Base-by-base conservation (phyloP, 495 filamentous ascomycete genomes). In the Pyronema domesticum region DNA sequence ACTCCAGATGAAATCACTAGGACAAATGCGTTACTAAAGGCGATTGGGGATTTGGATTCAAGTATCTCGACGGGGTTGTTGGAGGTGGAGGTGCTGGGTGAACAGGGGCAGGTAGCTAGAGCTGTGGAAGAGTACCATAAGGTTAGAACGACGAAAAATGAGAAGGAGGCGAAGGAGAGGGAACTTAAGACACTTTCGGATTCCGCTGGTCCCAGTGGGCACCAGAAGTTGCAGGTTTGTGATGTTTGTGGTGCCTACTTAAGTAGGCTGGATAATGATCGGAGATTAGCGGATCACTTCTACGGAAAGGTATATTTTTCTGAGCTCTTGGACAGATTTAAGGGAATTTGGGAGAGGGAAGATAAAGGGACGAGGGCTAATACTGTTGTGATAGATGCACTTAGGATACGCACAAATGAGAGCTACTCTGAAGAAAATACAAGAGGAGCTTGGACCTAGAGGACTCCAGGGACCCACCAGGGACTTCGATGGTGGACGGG, bases 161-260 rank as follows among this genome's bases (percentile, higher is more conserved):
- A 80, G 60, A 94, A 94, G 69, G 80, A 82, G 51, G 83, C 85
- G 51, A 80, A 80, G 60, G 91, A 96, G 70, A 79, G 81, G 23
- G 88, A 96, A 62, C 74, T 98, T 35, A 95, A 95, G 72, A 77
- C 79, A n/a, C 76, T 98, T 34, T 80, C 80, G 52, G 91, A 98
- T 64, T 95, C 88, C 1, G 82, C 80, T 33, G 91, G 91, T 0
- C 91, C 91, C 0, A 84, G 79, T 9, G 91, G 91, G 9, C 91
- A 98, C 70, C 91, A 98, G 71, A 96, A 96, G 63, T 72, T 98
- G 50, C 93, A 96, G 68, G 91, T 98, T 15, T 98, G 91, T 75
- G 91, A 98, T 68, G 93, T 96, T 1, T 98, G 91, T 69, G 89
- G 83, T 49, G 91, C 91, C 3, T 98, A 98, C 65, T 74, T 98